Conservation (phyloP, 495 filamentous ascomycete genomes). For the Jackrogersella multiformis region DNA sequence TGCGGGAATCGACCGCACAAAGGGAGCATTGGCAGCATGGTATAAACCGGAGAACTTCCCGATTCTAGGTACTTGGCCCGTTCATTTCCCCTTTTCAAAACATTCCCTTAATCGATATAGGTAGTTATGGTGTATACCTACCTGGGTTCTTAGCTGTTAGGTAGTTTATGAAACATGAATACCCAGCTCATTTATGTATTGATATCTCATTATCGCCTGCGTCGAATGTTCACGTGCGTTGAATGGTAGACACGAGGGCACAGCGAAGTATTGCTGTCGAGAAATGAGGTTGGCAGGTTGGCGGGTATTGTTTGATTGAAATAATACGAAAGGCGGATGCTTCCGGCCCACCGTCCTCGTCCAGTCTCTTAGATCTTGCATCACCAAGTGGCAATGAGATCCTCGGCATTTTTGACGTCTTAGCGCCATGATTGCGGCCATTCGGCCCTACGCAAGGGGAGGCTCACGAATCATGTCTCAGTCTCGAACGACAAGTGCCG, state of each 20-base stretch:
- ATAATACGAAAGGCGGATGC: conserved; percentile 32
- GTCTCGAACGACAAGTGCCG: conserved; percentile 41
- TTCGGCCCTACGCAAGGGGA: conserved; percentile 41
- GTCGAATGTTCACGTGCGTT: neutral
- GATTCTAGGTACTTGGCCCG: conserved; percentile 12
- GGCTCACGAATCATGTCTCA: conserved; percentile 44
- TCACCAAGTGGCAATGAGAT: conserved; percentile 44
- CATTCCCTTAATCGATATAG: neutral
- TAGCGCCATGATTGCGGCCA: conserved; percentile 40
- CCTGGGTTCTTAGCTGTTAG: too few relatives aligned
- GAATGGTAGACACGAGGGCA: neutral
- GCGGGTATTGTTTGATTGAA: neutral
- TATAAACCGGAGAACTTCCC: conserved; percentile 21
- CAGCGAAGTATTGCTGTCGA: neutral
- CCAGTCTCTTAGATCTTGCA: conserved; percentile 42
- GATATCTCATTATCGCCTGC: neutral
- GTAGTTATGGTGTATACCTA: too few relatives aligned
- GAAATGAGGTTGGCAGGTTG: neutral
- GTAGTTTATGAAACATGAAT: neutral
- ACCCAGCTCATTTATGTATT: neutral
- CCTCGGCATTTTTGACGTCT: conserved; percentile 43
- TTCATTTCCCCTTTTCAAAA: conserved; percentile 2
- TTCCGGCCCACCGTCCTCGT: conserved; percentile 37
- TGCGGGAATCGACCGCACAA: conserved; percentile 10
- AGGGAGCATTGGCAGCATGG: conserved; percentile 14